A percentile compares a stretch with the other conserved stretches of the same genome.
Conservation (phyloP, 352 stramenopile species). For the Phytophthora cajani region DNA sequence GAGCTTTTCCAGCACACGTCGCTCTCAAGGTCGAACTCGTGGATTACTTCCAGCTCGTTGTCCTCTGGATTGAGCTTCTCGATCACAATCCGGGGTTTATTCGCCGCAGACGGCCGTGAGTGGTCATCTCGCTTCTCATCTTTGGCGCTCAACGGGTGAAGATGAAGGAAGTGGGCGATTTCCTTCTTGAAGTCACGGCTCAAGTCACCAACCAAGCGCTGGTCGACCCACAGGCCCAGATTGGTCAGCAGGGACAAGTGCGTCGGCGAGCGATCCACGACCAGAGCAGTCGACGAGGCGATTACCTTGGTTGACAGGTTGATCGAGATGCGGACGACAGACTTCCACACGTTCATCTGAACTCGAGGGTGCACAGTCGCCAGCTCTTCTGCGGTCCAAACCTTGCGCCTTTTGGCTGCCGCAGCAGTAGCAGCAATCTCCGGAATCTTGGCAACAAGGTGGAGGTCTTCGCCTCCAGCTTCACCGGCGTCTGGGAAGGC, state of each 20-base stretch:
- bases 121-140: not conserved
- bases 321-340: slow-evolving; percentile 22
- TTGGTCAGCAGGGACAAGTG: slow-evolving; percentile 11
- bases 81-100: slow-evolving; percentile 1
- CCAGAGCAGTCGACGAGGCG: slow-evolving; percentile 3
- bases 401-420: not conserved
- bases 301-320: not conserved
- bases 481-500: not conserved
- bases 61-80: not conserved
- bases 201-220: not conserved
- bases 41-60: slow-evolving; percentile 9
- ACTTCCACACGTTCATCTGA: slow-evolving; percentile 35
- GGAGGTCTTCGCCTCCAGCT: not conserved
- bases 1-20: slow-evolving; percentile 36
- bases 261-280: slow-evolving; percentile 6
- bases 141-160: not conserved
- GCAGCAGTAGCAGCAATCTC: not conserved
- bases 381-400: slow-evolving; percentile 21
- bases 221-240: not conserved
- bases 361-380: slow-evolving; percentile 30
- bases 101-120: no score
- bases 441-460: not conserved
- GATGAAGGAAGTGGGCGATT: not conserved
- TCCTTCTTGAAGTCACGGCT: slow-evolving; percentile 10
- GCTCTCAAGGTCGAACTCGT: slow-evolving; percentile 23